Percentiles rank a stretch among this genome's conserved stretches.
Evolutionary conservation across 192 early-diverging fungal species (phyloP).

Genomic region (Linderina pennispora): DNA sequence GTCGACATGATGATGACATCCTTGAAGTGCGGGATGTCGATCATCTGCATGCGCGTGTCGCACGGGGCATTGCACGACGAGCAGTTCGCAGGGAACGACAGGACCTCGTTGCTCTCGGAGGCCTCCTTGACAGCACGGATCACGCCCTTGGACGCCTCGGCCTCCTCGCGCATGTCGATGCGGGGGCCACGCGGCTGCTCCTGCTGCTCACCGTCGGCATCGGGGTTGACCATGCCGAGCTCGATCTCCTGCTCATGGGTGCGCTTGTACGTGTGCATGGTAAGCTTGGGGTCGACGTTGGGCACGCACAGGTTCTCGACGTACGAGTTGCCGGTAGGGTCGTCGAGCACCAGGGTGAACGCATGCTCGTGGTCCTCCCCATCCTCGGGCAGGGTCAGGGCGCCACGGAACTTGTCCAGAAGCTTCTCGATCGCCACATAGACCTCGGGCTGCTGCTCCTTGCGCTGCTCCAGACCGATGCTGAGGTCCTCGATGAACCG

Average conservation of each 20-base stretch:
- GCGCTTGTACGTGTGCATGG: slow-evolving; percentile 57
- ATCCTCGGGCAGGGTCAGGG: slow-evolving; percentile 46
- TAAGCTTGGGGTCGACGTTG: slow-evolving; percentile 69
- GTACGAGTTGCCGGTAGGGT: slow-evolving; percentile 89
- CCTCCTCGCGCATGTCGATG: slow-evolving; percentile 33
- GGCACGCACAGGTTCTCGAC: slow-evolving; percentile 81
- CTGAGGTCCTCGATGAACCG: slow-evolving; percentile 77
- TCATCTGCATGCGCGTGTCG: slow-evolving; percentile 85
- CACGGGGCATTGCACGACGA: slow-evolving; percentile 70
- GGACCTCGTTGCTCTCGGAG: slow-evolving; percentile 61
- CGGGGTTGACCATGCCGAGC: slow-evolving; percentile 62
- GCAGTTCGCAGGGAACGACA: slow-evolving; percentile 81
- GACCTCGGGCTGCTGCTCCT: slow-evolving; percentile 55
- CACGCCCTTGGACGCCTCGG: slow-evolving; percentile 27
- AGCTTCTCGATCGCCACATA: slow-evolving; percentile 71
- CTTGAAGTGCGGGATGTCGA: slow-evolving; percentile 94
- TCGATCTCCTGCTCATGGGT: slow-evolving; percentile 72
- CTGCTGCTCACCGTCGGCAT: slow-evolving; percentile 43
- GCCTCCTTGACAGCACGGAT: slow-evolving; percentile 47
- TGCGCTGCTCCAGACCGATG: slow-evolving; percentile 72
- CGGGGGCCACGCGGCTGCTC: slow-evolving; percentile 6
- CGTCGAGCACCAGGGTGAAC: slow-evolving; percentile 79
- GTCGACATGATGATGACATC: slow-evolving; percentile 95
- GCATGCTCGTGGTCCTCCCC: slow-evolving; percentile 9
- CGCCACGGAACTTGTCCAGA: slow-evolving; percentile 56